A percentile compares a stretch with the other conserved stretches of the same genome.
Evolutionary conservation across 1,139 yeast genomes (phyloP).

Genomic region (Taiozyma sp.): DNA sequence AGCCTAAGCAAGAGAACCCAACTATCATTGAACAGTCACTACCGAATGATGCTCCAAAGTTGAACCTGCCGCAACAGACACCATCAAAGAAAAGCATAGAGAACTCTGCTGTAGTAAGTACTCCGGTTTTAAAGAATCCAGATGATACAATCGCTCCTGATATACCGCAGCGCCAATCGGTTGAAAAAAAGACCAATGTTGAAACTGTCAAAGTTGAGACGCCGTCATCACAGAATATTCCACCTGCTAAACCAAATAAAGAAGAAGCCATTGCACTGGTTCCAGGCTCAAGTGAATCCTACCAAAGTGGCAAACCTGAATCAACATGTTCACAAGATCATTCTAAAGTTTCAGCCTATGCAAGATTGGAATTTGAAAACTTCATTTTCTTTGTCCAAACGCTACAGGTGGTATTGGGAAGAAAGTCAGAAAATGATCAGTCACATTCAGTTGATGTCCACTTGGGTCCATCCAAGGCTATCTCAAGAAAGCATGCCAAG

Average conservation of each 20-base stretch:
- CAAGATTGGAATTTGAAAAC: slow-evolving; percentile 86
- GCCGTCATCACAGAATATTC: background rate
- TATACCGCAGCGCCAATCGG: background rate
- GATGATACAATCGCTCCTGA: slow-evolving; percentile 6
- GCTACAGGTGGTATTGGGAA: slow-evolving; percentile 84
- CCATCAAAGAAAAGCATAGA: background rate
- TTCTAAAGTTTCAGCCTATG: slow-evolving; percentile 83
- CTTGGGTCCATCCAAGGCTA: slow-evolving; percentile 85
- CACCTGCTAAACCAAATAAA: background rate
- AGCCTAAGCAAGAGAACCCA: slow-evolving; percentile 7
- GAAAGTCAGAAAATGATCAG: slow-evolving; percentile 73
- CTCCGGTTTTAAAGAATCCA: background rate
- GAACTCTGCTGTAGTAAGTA: background rate
- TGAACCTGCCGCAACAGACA: background rate
- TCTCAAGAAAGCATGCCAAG: slow-evolving; percentile 89
- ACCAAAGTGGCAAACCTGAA: background rate
- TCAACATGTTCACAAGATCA: slow-evolving; percentile 20
- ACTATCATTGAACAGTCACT: slow-evolving; percentile 4
- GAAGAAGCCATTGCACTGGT: slow-evolving; percentile 9
- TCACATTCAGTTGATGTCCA: slow-evolving; percentile 81
- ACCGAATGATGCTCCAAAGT: background rate
- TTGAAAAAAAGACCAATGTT: background rate
- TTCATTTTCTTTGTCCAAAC: slow-evolving; percentile 96
- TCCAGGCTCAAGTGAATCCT: slow-evolving; percentile 6
- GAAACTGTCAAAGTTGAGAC: background rate